Base-by-base conservation (phyloP, 1,139 yeast species). In the Oligophagozyma castellii region DNA sequence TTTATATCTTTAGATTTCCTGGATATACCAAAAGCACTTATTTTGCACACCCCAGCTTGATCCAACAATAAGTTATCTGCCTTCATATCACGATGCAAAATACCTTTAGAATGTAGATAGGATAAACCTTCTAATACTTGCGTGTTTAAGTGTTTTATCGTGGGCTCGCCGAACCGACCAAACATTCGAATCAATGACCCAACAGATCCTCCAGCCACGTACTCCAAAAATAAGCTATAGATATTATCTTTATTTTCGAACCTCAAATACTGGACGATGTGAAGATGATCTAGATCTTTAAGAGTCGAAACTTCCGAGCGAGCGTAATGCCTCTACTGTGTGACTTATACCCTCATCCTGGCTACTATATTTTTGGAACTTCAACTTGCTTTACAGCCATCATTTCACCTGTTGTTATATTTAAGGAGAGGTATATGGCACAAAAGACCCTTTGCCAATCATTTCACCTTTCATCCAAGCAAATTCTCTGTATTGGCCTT, bases 401-500 rank as follows among this genome's bases (percentile, higher is more conserved):
- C 95, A 92, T 86, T 46, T 92, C 99, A 32, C 98, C 96, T 0
- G 95, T 84, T 1, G 96, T 89, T 11, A 84, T 92, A 53, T 92
- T 92, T 46, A 92, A 65, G 1, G 95, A 96, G 35, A 92, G 63
- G 47, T 70, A 89, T 1, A 92, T 98, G 25, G 81, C 76, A n/a
- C 98, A 62, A 86, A 92, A 0, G 95, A 86, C 0, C 99, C 99
- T 35, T 86, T 72, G 1, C 99, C 99, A 35, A 92, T 83, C 38
- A 89, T 63, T 46, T 86, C 96, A 63, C 99, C 99, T 51, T 84
- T 84, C 30, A 92, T 80, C 99, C 99, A 92, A 0, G 89, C 92
- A 61, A 86, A 84, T 53, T 83, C 93, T 44, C 77, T 78, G 44
- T 70, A 70, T 27, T 71, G 69, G 7, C 89, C 92, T 31, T 63